Evolutionary conservation across 1,284 basidiomycete species (phyloP).

Genomic region (Malassezia nana): DNA sequence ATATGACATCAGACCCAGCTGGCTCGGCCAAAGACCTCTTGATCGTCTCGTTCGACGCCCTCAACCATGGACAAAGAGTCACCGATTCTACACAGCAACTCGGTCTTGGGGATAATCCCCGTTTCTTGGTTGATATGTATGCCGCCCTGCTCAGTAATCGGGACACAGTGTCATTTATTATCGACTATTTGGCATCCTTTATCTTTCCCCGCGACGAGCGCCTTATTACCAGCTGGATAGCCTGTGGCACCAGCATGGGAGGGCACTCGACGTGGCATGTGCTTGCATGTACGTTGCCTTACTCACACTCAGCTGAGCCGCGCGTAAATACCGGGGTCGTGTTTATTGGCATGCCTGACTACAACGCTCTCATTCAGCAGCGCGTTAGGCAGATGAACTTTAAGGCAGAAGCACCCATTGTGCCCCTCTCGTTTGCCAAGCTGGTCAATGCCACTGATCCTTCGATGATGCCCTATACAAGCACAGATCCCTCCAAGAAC

Average conservation of each 20-base stretch:
- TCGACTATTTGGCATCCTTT: slow-evolving; percentile 67
- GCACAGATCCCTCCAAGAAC: slow-evolving; percentile 16
- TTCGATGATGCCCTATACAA: slow-evolving; percentile 8
- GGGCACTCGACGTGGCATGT: slow-evolving; percentile 68
- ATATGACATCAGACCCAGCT: not conserved
- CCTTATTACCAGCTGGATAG: slow-evolving; percentile 59
- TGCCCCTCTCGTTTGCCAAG: slow-evolving; percentile 15
- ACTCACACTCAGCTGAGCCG: slow-evolving; percentile 51
- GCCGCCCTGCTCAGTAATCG: slow-evolving; percentile 58
- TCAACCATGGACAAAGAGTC: slow-evolving; percentile 47
- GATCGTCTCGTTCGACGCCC: slow-evolving; percentile 43
- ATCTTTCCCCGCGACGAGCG: slow-evolving; percentile 65
- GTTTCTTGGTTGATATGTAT: slow-evolving; percentile 65
- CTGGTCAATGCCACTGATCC: slow-evolving; percentile 20
- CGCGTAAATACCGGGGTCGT: slow-evolving; percentile 62
- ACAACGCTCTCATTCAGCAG: slow-evolving; percentile 30
- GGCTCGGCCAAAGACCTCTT: slow-evolving; percentile 21
- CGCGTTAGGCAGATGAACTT: slow-evolving; percentile 16
- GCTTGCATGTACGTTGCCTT: slow-evolving; percentile 44
- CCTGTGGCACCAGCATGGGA: slow-evolving; percentile 64
- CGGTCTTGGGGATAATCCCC: slow-evolving; percentile 18
- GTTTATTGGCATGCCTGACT: slow-evolving; percentile 65
- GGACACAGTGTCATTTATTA: slow-evolving; percentile 58
- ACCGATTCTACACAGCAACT: slow-evolving; percentile 33
- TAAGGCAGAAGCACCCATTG: slow-evolving; percentile 17